These are phyloP conservation scores for Purshia tridentata DNA, from an alignment of 306 rosid species.

Conservation along the genomic window DNA sequence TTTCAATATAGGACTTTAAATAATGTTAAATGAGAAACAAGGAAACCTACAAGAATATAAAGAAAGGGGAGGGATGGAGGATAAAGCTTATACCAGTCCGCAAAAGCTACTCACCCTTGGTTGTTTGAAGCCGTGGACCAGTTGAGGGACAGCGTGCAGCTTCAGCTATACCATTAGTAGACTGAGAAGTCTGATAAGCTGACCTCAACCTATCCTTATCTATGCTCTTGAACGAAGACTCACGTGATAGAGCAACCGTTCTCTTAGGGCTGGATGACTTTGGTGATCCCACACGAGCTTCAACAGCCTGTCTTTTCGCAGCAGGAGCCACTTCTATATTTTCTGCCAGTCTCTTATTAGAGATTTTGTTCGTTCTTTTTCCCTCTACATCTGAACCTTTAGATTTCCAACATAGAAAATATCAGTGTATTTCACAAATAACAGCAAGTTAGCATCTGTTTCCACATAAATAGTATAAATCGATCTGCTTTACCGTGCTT, in stretches of 20 bases:
- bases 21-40: background rate
- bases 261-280: constrained; percentile 62
- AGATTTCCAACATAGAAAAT: constrained; percentile 6
- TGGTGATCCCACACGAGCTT: constrained; percentile 57
- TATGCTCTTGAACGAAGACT: constrained; percentile 58
- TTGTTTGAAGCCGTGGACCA: constrained; percentile 43
- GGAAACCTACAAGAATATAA: background rate
- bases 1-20: background rate
- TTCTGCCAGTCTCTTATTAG: constrained; percentile 64
- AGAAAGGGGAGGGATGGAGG: background rate
- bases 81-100: constrained; percentile 4
- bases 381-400: constrained; percentile 40
- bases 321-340: constrained; percentile 49
- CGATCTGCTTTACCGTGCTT: constrained; percentile 55
- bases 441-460: constrained; percentile 11
- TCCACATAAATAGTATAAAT: constrained; percentile 11
- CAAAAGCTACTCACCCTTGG: constrained; percentile 45
- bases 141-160: constrained; percentile 42
- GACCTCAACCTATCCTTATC: constrained; percentile 60
- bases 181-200: constrained; percentile 40
- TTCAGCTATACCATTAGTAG: constrained; percentile 38
- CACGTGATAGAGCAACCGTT: constrained; percentile 51
- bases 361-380: constrained; percentile 35
- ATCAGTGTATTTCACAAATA: constrained; percentile 7
- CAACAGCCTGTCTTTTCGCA: constrained; percentile 69